A percentile compares a stretch with the other conserved stretches of the same genome.
Conservation (phyloP, 805 yeast genomes). For the Priceomyces haplophilus region DNA sequence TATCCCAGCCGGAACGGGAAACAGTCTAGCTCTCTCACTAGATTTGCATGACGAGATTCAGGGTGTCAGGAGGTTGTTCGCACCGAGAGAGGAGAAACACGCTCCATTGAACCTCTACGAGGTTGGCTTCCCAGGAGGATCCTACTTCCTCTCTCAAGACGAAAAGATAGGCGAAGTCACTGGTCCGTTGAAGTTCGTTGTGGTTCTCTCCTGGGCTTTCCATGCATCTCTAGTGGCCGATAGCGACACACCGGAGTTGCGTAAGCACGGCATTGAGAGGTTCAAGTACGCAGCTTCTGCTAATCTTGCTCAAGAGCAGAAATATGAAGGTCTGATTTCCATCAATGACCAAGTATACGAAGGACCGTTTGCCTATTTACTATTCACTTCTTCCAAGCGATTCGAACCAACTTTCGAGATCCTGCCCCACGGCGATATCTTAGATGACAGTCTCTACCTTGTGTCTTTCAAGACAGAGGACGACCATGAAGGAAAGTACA, state of each 20-base stretch:
- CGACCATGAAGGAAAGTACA: conserved; percentile 19
- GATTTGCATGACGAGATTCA: conserved; percentile 29
- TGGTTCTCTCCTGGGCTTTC: conserved; percentile 80
- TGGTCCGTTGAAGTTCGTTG: conserved; percentile 39
- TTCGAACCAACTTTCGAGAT: conserved; percentile 62
- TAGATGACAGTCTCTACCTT: conserved; percentile 41
- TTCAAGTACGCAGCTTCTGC: conserved; percentile 66
- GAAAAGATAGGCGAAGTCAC: conserved; percentile 12
- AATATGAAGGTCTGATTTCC: conserved; percentile 43
- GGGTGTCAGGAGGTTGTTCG: conserved; percentile 19
- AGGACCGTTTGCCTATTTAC: conserved; percentile 57
- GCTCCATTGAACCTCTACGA: conserved; percentile 44
- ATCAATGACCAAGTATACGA: conserved; percentile 15
- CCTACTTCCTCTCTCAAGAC: conserved; percentile 20
- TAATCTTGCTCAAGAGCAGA: conserved; percentile 49
- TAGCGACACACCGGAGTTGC: conserved; percentile 65
- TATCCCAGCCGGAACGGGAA: conserved; percentile 85
- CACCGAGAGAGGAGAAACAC: conserved; percentile 2
- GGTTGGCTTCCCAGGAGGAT: conserved; percentile 40
- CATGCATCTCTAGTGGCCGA: conserved; percentile 85
- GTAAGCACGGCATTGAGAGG: conserved; percentile 61
- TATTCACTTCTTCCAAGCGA: conserved; percentile 51
- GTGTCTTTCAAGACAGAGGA: conserved; percentile 43
- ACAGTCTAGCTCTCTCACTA: conserved; percentile 68
- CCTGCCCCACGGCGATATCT: conserved; percentile 56